Evolutionary conservation across 2,329 filamentous ascomycete genomes (phyloP), one percentile per base, ranked within the genome.

Genomic region (Microthyrium microscopicum): DNA sequence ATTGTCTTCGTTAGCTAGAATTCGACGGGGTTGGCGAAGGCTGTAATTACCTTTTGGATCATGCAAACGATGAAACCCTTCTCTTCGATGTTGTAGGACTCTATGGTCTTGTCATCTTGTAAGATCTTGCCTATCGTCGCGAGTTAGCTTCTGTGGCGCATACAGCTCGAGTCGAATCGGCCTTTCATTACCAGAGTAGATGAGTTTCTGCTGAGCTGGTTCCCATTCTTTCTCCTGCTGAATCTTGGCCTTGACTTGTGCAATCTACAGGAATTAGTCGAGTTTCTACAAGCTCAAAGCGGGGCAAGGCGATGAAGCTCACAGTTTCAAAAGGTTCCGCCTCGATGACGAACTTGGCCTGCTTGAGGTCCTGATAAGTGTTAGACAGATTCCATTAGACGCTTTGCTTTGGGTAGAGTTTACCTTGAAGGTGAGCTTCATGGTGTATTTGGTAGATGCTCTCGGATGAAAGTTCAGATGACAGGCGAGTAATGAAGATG

Each of bases 61-160:
- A 98, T 93, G 64, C 89, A 98, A 40, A 98, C 89, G 49, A 98
- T 84, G 56, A 95, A 98, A 24, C 89, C 89, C 68, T 95, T 98
- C 70, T 95, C 89, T 60, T 98, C 87, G 42, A 98, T 95, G 61
- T 83, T 93, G 66, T 95, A 95, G 26, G 81, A 85, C 57, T 84
- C 83, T 46, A 98, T 80, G 3, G 85, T 93, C 53, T 94, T 89
- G 41, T 84, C 83, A 77, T 98, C 87, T 60, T 94, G 87, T 44
- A 98, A 66, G 47, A 98, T 95, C 66, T 98, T 98, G 63, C 89
- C 85, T 94, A 47, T 36, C 30, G n/a, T 2, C 26, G 17, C 11
- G n/a, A 19, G 22, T n/a, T n/a, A n/a, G n/a, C n/a, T n/a, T n/a
- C n/a, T 13, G n/a, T 7, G 17, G 16, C 22, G 16, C 29, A 25